Percentiles rank a stretch among this genome's conserved stretches.
These are phyloP conservation scores for Powellomyces hirtus DNA, from an alignment of 192 early-diverging fungal species.

Conservation along the genomic window DNA sequence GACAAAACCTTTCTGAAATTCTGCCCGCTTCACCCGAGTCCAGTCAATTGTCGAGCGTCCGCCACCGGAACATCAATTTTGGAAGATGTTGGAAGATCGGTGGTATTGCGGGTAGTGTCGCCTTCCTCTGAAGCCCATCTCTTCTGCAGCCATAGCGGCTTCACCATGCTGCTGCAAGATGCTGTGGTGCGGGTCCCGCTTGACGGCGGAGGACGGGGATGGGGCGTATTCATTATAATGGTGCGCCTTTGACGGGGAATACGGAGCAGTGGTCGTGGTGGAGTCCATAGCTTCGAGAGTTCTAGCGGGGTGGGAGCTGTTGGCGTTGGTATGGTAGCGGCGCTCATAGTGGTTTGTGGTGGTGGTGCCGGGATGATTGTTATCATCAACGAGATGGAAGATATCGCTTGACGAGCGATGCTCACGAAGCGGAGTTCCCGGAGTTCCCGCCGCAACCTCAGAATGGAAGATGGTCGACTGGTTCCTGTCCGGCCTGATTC, in stretches of 20 bases:
- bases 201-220: not conserved
- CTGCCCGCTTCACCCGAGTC: too few species aligned
- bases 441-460: not conserved
- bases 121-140: not conserved
- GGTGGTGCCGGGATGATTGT: too few species aligned
- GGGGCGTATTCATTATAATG: not conserved
- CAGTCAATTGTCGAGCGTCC: too few species aligned
- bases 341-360: too few species aligned
- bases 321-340: too few species aligned
- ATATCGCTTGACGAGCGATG: conserved; percentile 4
- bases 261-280: not conserved
- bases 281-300: too few species aligned
- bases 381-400: not conserved
- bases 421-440: not conserved
- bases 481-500: not conserved
- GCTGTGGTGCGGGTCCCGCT: not conserved
- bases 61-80: too few species aligned
- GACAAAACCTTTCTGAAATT: too few species aligned
- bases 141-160: not conserved
- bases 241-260: not conserved
- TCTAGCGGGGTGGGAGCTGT: not conserved
- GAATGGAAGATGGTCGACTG: not conserved
- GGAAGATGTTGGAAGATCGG: conserved; percentile 11
- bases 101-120: conserved; percentile 16
- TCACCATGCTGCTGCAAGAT: not conserved